Conservation (phyloP, 306 rosid species). For the Rosa lucieae region DNA sequence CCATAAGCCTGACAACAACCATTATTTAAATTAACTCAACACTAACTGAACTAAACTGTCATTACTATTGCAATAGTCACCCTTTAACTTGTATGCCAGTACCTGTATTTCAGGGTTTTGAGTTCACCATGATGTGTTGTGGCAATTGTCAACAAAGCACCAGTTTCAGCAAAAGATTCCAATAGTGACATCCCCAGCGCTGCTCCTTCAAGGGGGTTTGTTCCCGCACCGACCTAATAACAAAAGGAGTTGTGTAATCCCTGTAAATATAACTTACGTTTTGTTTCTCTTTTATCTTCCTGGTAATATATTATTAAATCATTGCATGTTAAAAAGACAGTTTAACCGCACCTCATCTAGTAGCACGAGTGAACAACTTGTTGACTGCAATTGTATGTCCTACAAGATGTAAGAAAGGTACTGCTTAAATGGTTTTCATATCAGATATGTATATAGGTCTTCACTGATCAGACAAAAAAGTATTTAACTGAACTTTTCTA, state of each 20-base stretch:
- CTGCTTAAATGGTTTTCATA: conserved; percentile 7
- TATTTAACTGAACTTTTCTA: neutral
- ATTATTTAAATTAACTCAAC: neutral
- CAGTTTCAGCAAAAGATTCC: conserved; percentile 80
- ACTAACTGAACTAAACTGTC: neutral
- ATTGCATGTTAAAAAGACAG: neutral
- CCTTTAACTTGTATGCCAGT: conserved; percentile 14
- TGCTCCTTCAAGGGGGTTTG: conserved; percentile 98
- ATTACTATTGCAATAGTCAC: neutral
- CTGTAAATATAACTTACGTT: neutral
- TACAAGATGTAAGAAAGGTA: conserved; percentile 40
- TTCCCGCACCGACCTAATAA: conserved; percentile 94
- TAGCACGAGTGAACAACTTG: conserved; percentile 74
- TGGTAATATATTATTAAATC: conserved; percentile 7
- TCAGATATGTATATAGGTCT: neutral
- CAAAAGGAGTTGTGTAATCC: conserved; percentile 17
- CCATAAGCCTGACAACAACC: neutral
- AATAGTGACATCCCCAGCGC: conserved; percentile 88
- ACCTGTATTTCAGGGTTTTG: conserved; percentile 97
- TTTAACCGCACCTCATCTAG: conserved; percentile 70
- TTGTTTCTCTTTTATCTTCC: conserved; percentile 4
- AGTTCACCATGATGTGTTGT: conserved; percentile 98
- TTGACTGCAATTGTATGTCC: conserved; percentile 73
- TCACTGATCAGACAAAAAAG: neutral
- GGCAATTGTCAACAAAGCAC: conserved; percentile 78